Conservation (phyloP, 1,139 yeast species). For the Lodderomyces elongisporus region DNA sequence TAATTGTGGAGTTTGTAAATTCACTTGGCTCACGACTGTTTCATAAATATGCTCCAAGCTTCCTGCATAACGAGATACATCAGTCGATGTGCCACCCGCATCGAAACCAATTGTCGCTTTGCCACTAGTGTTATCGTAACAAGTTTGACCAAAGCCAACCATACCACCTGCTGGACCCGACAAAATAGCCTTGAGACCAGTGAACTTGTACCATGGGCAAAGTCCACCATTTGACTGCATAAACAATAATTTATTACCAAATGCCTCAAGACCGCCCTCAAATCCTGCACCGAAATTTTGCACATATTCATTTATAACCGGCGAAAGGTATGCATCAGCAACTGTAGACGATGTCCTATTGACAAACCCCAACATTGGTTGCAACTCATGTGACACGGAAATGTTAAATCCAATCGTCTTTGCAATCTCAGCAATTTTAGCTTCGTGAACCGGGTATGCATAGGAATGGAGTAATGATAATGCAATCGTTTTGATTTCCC, state of each 20-base stretch:
- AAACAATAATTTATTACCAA: slow-evolving; percentile 39
- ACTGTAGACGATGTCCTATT: slow-evolving; percentile 42
- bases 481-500: slow-evolving; percentile 31
- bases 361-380: slow-evolving; percentile 44
- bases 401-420: slow-evolving; percentile 32
- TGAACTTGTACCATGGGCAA: slow-evolving; percentile 45
- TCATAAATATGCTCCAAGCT: slow-evolving; percentile 38
- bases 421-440: slow-evolving; percentile 31
- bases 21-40: slow-evolving; percentile 41
- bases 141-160: slow-evolving; percentile 46
- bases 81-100: slow-evolving; percentile 48
- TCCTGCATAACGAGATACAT: slow-evolving; percentile 40
- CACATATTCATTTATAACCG: slow-evolving; percentile 31
- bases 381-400: slow-evolving; percentile 38
- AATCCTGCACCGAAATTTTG: slow-evolving; percentile 38
- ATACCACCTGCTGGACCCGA: slow-evolving; percentile 51
- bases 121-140: slow-evolving; percentile 26
- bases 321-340: slow-evolving; percentile 42
- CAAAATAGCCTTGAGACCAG: slow-evolving; percentile 43
- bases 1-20: slow-evolving; percentile 42
- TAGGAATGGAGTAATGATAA: slow-evolving; percentile 38
- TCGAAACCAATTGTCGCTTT: slow-evolving; percentile 44
- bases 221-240: slow-evolving; percentile 50
- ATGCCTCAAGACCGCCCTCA: slow-evolving; percentile 40
- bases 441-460: slow-evolving; percentile 38